A percentile compares a stretch with the other conserved stretches of the same genome.
Evolutionary conservation across 768 basidiomycete species (phyloP).

Genomic region (Termitomyces sp.): DNA sequence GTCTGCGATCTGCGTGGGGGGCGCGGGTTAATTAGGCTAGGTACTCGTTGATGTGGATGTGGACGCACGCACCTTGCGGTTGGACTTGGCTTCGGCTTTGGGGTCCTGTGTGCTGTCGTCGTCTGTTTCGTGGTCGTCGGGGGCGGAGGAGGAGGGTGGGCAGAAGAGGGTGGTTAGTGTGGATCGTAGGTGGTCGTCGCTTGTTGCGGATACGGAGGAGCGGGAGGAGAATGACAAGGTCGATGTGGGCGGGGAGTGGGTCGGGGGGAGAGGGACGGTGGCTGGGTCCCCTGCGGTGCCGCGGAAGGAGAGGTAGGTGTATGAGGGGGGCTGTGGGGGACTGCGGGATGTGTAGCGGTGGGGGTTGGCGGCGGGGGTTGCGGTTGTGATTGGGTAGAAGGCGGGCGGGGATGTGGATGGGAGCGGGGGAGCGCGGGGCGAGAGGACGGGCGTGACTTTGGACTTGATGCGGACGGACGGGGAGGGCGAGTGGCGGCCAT

Average conservation of each 20-base stretch:
- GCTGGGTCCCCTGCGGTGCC: too few species aligned
- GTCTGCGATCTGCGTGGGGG: slow-evolving; percentile 70
- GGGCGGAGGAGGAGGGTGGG: slow-evolving; percentile 32
- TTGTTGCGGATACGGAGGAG: slow-evolving; percentile 51
- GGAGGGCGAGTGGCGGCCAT: slow-evolving; percentile 29
- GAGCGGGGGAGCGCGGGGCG: too few species aligned
- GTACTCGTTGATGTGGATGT: too few species aligned
- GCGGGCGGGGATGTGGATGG: too few species aligned
- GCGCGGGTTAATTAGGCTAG: background rate
- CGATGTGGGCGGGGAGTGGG: slow-evolving; percentile 64
- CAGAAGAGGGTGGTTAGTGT: slow-evolving; percentile 42
- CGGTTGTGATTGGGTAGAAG: too few species aligned
- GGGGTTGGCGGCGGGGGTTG: slow-evolving; percentile 58
- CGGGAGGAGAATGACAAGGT: slow-evolving; percentile 73
- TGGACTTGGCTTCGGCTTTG: slow-evolving; percentile 76
- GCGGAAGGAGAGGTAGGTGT: too few species aligned
- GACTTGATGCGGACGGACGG: slow-evolving; percentile 51
- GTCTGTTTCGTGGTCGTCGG: slow-evolving; percentile 23
- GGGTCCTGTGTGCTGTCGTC: slow-evolving; percentile 48
- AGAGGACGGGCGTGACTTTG: slow-evolving; percentile 59
- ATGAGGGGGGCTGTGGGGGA: too few species aligned
- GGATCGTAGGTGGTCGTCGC: slow-evolving; percentile 24
- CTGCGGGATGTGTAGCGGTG: slow-evolving; percentile 45
- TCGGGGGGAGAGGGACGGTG: too few species aligned
- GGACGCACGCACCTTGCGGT: slow-evolving; percentile 76